Base-by-base conservation (phyloP, 495 filamentous ascomycete genomes). In the Echria macrotheca region DNA sequence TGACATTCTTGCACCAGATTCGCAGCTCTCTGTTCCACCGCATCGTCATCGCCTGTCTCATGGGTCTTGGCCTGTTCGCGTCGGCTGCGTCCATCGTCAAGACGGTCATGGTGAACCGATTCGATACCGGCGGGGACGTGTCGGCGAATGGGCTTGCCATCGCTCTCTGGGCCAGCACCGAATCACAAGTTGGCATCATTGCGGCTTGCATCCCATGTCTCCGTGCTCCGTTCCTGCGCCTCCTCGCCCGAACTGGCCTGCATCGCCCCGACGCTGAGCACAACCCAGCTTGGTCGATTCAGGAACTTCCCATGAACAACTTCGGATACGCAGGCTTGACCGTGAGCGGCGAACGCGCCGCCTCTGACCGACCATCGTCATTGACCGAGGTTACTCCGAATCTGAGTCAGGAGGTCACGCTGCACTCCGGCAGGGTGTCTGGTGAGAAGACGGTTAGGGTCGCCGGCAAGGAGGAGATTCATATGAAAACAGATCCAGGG, bases 171-270 rank as follows among this genome's bases (percentile, higher is more conserved):
- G 28, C 49, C 19, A 37, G 21, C 11, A 17, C 44, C 29, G 49
- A 51, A 17, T 39, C 18, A 14, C 28, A 25, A 22, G 19, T 51
- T 11, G 49, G 28, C 29, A 44, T 51, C 40, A 51, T 51, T 9
- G 49, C 49, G 14, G 40, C 49, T 9, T 48, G 45, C 33, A 22
- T 48, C 18, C 45, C 45, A 6, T 47, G 38, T 41, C 38, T 41
- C 4, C 38, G 38, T 4, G 38, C 15, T 12, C 38, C 38, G 1
- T 41, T 41, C n/a, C 19, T 41, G 9, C 19, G 38, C 14, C 38
- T 41, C 3, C 38, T 41, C 21, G 21, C 12, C 38, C 38, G 38
- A 4, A 17, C 24, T 6, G 38, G 38, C 11, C 17, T 41, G 5
- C 22, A 24, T 22, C 17, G 38, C 8, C 11, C 22, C 6, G 6